These are phyloP conservation scores for Suillus americanus DNA, from an alignment of 768 basidiomycete species.

Conservation along the genomic window DNA sequence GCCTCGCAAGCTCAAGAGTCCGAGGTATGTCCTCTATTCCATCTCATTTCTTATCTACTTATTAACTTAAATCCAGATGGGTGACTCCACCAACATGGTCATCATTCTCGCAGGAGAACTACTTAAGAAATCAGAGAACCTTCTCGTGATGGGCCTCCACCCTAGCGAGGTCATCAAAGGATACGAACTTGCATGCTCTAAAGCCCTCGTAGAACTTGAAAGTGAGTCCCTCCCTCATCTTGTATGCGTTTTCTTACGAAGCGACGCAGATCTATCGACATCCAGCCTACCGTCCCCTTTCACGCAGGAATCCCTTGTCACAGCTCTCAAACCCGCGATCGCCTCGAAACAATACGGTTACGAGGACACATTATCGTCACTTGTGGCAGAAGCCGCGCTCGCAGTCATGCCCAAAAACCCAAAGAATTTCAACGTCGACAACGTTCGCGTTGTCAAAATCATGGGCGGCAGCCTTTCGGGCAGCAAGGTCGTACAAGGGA, in stretches of 20 bases:
- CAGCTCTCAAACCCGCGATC: slow-evolving; percentile 86
- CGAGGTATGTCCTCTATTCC: slow-evolving; percentile 56
- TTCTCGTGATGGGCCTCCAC: slow-evolving; percentile 95
- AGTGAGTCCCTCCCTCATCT: slow-evolving; percentile 51
- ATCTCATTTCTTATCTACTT: slow-evolving; percentile 1
- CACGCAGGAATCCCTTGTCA: slow-evolving; percentile 64
- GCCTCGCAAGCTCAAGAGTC: slow-evolving; percentile 94
- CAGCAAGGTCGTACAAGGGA: slow-evolving; percentile 90
- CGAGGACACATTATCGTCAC: slow-evolving; percentile 75
- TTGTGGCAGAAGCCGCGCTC: slow-evolving; percentile 92
- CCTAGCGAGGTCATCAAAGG: slow-evolving; percentile 95
- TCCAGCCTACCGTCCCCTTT: slow-evolving; percentile 70
- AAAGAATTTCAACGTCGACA: slow-evolving; percentile 96
- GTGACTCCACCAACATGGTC: slow-evolving; percentile 94
- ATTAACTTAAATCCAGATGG: slow-evolving; percentile 62
- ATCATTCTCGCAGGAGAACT: slow-evolving; percentile 95
- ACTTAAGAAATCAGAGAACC: slow-evolving; percentile 87
- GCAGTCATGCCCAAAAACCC: slow-evolving; percentile 88
- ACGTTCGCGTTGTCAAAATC: slow-evolving; percentile 97
- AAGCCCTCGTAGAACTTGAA: slow-evolving; percentile 86
- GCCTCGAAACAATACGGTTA: slow-evolving; percentile 97
- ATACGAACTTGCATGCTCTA: slow-evolving; percentile 87
- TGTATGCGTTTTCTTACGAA: slow-evolving; percentile 13
- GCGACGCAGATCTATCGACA: slow-evolving; percentile 60
- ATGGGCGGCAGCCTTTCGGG: slow-evolving; percentile 88